phyloP scores from a whole-genome alignment of 225 moss, liverwort and hornwort genomes.

The Sphagnum tenellum region DNA sequence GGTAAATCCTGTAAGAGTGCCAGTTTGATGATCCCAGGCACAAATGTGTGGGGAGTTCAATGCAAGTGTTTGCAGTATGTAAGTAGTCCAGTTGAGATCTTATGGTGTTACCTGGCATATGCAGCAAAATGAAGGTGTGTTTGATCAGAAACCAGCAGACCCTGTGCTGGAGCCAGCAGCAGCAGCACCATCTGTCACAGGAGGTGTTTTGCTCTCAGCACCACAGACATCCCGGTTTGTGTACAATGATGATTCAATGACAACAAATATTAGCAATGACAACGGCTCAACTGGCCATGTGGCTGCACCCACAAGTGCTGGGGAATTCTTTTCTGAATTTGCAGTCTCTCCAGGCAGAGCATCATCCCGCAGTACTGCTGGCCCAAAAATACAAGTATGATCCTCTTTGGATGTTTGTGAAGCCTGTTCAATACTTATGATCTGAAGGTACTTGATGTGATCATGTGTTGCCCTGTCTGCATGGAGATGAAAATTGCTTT shows the following conservation, averaged over 20 bases:
- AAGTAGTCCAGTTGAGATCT: background rate
- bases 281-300: constrained; percentile 67
- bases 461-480: too few species aligned
- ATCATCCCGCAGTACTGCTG: constrained; percentile 31
- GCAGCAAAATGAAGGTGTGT: constrained; percentile 76
- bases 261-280: constrained; percentile 30
- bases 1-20: too few species aligned
- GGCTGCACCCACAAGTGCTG: constrained; percentile 54
- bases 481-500: too few species aligned
- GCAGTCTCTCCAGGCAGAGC: constrained; percentile 48
- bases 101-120: constrained; percentile 12
- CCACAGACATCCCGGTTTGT: constrained; percentile 83
- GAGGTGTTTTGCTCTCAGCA: constrained; percentile 45
- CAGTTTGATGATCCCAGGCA: too few species aligned
- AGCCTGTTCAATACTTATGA: background rate
- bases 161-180: constrained; percentile 56
- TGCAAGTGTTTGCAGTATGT: too few species aligned
- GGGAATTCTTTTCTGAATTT: constrained; percentile 83
- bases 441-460: background rate
- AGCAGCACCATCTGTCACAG: constrained; percentile 26
- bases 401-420: background rate
- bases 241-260: constrained; percentile 60
- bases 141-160: constrained; percentile 92
- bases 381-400: constrained; percentile 53
- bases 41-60: too few species aligned